Evolutionary conservation across 2,329 filamentous ascomycete species (phyloP).

Genomic region (Cadophora sp.): DNA sequence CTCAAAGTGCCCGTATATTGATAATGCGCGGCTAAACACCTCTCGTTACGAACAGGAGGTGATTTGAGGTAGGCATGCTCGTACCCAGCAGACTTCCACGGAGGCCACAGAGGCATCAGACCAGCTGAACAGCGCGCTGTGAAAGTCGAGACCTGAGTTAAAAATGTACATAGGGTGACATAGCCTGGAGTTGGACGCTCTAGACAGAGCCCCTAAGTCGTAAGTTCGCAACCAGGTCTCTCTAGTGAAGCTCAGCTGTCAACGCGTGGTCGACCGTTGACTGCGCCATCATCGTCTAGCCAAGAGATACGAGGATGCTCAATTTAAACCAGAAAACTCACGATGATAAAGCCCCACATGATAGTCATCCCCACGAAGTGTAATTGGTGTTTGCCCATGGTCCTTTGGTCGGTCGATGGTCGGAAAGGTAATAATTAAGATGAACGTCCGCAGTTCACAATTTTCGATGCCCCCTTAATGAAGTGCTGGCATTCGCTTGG

Average conservation of each 20-base stretch:
- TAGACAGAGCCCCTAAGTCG: background rate
- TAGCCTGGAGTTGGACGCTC: background rate
- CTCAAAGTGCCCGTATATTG: background rate
- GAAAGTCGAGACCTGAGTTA: background rate
- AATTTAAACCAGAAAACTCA: too few relatives aligned
- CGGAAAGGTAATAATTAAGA: background rate
- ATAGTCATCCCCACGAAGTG: background rate
- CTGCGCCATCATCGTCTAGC: too few relatives aligned
- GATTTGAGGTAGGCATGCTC: background rate
- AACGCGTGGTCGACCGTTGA: background rate
- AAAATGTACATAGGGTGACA: background rate
- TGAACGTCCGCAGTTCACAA: too few relatives aligned
- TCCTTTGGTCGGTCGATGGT: background rate
- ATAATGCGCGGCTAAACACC: conserved; percentile 6
- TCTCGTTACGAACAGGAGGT: background rate
- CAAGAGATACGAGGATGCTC: too few relatives aligned
- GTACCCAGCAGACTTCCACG: too few relatives aligned
- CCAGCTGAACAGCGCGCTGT: conserved; percentile 4
- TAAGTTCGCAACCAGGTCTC: background rate
- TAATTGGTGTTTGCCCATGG: background rate
- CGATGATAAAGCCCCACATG: too few relatives aligned
- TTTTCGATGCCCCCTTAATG: background rate
- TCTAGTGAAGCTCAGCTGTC: conserved; percentile 3
- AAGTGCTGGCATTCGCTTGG: conserved; percentile 9
- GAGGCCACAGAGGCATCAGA: background rate